Evolutionary conservation across 306 rosid genomes (phyloP).

Genomic region (barrel medic (Medicago truncatula)): DNA sequence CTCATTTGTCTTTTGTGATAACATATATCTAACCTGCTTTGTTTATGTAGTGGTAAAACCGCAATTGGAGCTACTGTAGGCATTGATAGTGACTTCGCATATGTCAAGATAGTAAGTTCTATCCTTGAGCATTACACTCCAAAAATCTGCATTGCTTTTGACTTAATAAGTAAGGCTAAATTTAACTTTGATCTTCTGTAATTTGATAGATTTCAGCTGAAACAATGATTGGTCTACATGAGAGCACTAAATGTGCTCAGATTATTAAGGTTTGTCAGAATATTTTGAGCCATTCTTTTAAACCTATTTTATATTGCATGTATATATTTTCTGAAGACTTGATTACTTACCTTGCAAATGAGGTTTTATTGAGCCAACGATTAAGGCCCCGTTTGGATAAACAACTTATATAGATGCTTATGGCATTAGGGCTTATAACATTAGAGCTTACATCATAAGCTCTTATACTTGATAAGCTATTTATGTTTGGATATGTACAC

Average conservation of each 20-base stretch:
- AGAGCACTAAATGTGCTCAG: conserved; percentile 90
- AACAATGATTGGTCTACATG: conserved; percentile 94
- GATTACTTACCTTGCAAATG: conserved; percentile 29
- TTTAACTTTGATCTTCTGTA: conserved; percentile 36
- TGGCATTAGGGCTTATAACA: too few species aligned
- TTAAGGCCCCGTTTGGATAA: too few species aligned
- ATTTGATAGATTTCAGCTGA: conserved; percentile 82
- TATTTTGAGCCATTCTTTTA: conserved; percentile 38
- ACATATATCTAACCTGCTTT: conserved; percentile 46
- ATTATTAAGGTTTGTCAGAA: conserved; percentile 84
- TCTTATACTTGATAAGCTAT: too few species aligned
- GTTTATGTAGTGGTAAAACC: conserved; percentile 85
- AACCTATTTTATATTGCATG: conserved; percentile 11
- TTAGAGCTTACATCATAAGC: too few species aligned
- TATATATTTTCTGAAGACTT: conserved; percentile 19
- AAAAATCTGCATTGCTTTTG: conserved; percentile 38
- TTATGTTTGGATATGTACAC: too few species aligned
- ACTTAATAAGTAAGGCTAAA: conserved; percentile 22
- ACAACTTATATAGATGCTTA: too few species aligned
- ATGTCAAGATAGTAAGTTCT: conserved; percentile 93
- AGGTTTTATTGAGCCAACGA: conserved; percentile 36
- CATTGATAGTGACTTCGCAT: conserved; percentile 94
- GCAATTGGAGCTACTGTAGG: conserved; percentile 97
- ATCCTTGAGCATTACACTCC: conserved; percentile 30
- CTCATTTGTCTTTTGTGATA: conserved; percentile 37